Conservation (phyloP, 2,329 filamentous ascomycete species). For the Grosmannia clavigera region DNA sequence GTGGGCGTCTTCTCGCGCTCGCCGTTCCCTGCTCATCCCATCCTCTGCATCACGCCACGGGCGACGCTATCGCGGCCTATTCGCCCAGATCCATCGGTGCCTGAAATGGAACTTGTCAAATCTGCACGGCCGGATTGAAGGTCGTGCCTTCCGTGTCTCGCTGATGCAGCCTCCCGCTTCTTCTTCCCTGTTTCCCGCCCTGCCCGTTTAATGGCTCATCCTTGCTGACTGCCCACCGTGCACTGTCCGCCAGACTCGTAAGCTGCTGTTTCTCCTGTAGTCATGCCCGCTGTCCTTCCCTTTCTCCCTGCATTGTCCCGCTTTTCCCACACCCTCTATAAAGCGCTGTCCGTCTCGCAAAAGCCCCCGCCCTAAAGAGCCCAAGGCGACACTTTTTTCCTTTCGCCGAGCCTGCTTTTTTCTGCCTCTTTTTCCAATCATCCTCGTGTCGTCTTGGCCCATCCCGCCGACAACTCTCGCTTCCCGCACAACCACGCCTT, state of each 20-base stretch:
- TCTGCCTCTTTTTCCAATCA: neutral
- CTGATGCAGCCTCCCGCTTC: neutral
- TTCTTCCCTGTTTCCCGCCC: neutral
- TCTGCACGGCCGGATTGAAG: neutral
- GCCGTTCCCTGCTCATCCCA: neutral
- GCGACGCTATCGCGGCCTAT: neutral
- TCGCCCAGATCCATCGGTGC: neutral
- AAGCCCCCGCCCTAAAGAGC: neutral
- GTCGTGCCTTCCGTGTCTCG: neutral
- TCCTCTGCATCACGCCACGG: neutral
- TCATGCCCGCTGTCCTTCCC: neutral
- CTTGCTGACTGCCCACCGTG: neutral
- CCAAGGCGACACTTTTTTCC: slow-evolving; percentile 5
- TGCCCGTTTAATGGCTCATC: neutral
- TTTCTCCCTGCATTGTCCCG: neutral
- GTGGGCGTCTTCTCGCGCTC: neutral
- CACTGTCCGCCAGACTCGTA: neutral
- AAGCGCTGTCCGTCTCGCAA: neutral
- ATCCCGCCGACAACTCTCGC: neutral
- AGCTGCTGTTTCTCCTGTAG: neutral
- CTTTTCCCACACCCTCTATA: neutral
- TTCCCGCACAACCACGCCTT: neutral
- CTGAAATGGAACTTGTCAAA: neutral
- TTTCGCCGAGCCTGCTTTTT: neutral
- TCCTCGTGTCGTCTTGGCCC: neutral